Percentiles rank a stretch among this genome's conserved stretches.
Conservation (phyloP, 208 protist species). For the Trypanosomatidae sp. region DNA sequence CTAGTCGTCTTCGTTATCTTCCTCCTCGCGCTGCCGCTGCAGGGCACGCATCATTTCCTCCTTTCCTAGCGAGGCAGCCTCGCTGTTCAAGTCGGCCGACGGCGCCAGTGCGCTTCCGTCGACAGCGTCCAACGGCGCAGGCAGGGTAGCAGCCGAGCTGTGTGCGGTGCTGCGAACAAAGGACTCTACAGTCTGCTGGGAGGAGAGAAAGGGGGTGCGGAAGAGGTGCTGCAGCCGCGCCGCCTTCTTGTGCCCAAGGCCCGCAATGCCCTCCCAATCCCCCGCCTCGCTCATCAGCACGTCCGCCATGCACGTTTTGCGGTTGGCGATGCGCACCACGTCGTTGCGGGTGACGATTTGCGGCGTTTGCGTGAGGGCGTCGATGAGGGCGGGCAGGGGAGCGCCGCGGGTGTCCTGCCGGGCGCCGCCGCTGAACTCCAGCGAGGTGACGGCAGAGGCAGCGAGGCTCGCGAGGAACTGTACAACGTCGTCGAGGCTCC, state of each 20-base stretch:
- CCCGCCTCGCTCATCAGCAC: slow-evolving; percentile 38
- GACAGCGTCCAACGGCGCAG: too few relatives aligned
- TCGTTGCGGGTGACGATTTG: slow-evolving; percentile 64
- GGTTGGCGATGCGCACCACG: slow-evolving; percentile 60
- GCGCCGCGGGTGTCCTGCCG: slow-evolving; percentile 19
- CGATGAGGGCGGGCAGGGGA: slow-evolving; percentile 49
- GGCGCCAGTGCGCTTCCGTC: too few relatives aligned
- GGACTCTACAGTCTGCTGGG: slow-evolving; percentile 29
- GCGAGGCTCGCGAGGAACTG: slow-evolving; percentile 52
- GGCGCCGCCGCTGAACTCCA: slow-evolving; percentile 34
- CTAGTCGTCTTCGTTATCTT: slow-evolving; percentile 23
- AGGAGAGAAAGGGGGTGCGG: slow-evolving; percentile 50
- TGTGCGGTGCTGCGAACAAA: not conserved
- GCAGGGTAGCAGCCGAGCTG: not conserved
- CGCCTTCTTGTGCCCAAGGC: slow-evolving; percentile 57
- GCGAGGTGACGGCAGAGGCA: slow-evolving; percentile 29
- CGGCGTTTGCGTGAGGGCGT: slow-evolving; percentile 74
- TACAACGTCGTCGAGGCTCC: slow-evolving; percentile 55
- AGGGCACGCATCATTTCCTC: slow-evolving; percentile 39
- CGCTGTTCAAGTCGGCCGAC: too few relatives aligned
- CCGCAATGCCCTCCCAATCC: slow-evolving; percentile 46
- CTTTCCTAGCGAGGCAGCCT: not conserved
- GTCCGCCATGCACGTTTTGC: slow-evolving; percentile 49
- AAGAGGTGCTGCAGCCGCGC: slow-evolving; percentile 53
- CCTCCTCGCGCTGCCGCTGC: slow-evolving; percentile 21